Base-by-base conservation (phyloP, 2,329 filamentous ascomycete species). In the Coleophoma cylindrospora region DNA sequence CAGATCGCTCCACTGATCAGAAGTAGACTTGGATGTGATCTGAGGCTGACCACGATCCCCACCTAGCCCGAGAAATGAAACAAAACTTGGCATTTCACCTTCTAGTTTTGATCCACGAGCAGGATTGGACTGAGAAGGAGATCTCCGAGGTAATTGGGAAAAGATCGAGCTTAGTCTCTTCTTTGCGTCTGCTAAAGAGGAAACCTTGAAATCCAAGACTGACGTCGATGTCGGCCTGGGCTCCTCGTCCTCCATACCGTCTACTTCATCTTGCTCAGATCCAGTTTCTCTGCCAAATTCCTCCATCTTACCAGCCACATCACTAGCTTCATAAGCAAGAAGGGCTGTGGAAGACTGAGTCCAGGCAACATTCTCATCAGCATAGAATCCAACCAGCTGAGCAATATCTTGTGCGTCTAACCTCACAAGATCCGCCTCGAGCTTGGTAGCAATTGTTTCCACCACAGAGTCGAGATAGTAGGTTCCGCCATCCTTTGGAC, bases 391-490 rank as follows among this genome's bases (percentile, higher is more conserved):
- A 0, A 85, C 75, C 22, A 94, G 71, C 45, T 84, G 76, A 3
- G 86, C 86, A 48, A 95, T 69, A 60, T 87, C 84, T 54, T 84
- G 79, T 1, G 88, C 81, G 61, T 84, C 80, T 11, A 95, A 64
- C 17, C 80, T 76, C 33, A 94, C 69, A 3, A 92, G 62, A 56
- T 92, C 83, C 3, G 87, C 84, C 7, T 70, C 71, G 6, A 87
- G 70, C 34, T 81, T 75, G 12, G 71, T 70, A 0, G 87, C 86
- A 40, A 86, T 70, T 46, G 80, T 75, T 52, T 80, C 74, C 2
- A 91, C 78, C n/a, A 88, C 70, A 3, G 71, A 67, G 54, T 84
- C 76, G 34, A 89, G 67, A 54, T 78, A 75, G 43, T 66, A 64
- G 49, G 74, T 78, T 37, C 73, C 77, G 43, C 79, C 76, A 40